Evolutionary conservation across 305 asterid species (phyloP).

Genomic region (Plantago lanceolata): DNA sequence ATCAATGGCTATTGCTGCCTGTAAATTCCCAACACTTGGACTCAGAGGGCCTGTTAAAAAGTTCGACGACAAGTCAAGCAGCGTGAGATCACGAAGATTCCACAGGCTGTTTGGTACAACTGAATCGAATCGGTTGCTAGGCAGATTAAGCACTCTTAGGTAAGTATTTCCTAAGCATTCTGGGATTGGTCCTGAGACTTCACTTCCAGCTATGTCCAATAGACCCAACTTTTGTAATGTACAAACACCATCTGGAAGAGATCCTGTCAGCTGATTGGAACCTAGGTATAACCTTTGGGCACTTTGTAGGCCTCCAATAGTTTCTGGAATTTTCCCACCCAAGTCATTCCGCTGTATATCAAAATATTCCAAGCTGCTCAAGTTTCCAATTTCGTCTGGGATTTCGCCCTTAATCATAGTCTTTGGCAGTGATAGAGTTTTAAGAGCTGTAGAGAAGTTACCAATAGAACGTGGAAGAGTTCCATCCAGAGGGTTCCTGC

Average conservation of each 20-base stretch:
- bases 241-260: slow-evolving; percentile 22
- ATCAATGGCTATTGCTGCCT: slow-evolving; percentile 15
- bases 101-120: slow-evolving; percentile 25
- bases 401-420: slow-evolving; percentile 10
- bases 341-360: slow-evolving; percentile 6
- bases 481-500: slow-evolving; percentile 10
- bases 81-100: slow-evolving; percentile 16
- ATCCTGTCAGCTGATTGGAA: slow-evolving; percentile 17
- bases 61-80: slow-evolving; percentile 26
- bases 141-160: slow-evolving; percentile 21
- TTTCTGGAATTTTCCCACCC: slow-evolving; percentile 19
- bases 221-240: slow-evolving; percentile 16
- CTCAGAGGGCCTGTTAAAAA: slow-evolving; percentile 20
- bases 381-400: slow-evolving; percentile 23
- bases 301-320: slow-evolving; percentile 1
- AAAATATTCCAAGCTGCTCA: slow-evolving; percentile 10
- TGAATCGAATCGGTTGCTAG: slow-evolving; percentile 22
- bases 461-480: slow-evolving; percentile 6
- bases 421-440: not conserved
- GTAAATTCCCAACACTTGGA: slow-evolving; percentile 20
- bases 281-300: slow-evolving; percentile 6
- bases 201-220: slow-evolving; percentile 17
- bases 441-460: slow-evolving; percentile 9
- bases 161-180: slow-evolving; percentile 28
- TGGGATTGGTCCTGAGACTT: slow-evolving; percentile 26